A percentile compares a stretch with the other conserved stretches of the same genome.
Conservation (phyloP, 257 asterid species). For the Lycium ferocissimum region DNA sequence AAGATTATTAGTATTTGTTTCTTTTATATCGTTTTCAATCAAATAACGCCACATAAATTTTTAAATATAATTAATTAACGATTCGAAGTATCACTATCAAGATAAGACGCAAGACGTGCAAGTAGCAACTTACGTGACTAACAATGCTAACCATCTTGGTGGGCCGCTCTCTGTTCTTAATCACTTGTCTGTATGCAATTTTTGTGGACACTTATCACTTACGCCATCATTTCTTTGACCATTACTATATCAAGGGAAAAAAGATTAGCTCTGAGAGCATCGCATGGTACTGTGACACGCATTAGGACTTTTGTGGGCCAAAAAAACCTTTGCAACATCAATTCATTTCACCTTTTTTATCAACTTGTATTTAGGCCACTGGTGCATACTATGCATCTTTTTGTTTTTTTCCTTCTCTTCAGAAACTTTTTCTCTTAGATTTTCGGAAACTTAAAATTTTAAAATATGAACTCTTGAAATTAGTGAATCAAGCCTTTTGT, state of each 20-base stretch:
- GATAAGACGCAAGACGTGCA: not conserved
- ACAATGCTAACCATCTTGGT: conserved; percentile 13
- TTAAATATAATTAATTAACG: too few species aligned
- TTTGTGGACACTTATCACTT: conserved; percentile 21
- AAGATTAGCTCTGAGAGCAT: conserved; percentile 7
- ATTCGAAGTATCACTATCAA: not conserved
- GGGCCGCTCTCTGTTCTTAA: not conserved
- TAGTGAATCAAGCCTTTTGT: not conserved
- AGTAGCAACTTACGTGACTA: conserved; percentile 18
- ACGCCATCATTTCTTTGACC: conserved; percentile 28
- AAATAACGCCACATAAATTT: too few species aligned
- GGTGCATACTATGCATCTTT: not conserved
- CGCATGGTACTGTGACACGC: conserved; percentile 22
- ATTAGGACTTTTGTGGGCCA: not conserved
- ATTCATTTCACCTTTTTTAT: not conserved
- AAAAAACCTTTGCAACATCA: conserved; percentile 3
- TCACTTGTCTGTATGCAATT: conserved; percentile 4
- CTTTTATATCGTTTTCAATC: too few species aligned
- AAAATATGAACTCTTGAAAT: not conserved
- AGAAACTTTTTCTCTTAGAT: not conserved
- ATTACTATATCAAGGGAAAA: not conserved
- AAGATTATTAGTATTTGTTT: too few species aligned
- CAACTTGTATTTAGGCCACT: not conserved
- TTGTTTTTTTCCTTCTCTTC: not conserved
- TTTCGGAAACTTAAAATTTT: not conserved